Evolutionary conservation across 345 rosid genomes (phyloP), one percentile per base, ranked within the genome.

Genomic region (Sapria himalayana): DNA sequence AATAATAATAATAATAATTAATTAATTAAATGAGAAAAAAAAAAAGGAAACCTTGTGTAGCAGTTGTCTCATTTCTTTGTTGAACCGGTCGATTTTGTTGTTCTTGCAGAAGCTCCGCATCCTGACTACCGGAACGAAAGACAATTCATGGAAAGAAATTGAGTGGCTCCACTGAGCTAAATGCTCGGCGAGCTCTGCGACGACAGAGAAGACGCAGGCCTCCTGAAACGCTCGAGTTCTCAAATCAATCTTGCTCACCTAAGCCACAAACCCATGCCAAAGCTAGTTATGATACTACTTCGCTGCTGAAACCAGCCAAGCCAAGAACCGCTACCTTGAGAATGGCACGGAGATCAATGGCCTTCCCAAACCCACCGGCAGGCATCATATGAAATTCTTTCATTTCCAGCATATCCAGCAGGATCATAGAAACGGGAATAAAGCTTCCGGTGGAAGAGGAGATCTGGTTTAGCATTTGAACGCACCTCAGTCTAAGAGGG

Each of bases 331-430:
- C 16, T 64, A 86, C 94, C 93, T 82, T 89, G 2, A 89, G 40
- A n/a, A 65, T 37, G 5, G 84, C 56, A 25, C 58, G 73, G 60
- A 89, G 52, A 62, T 84, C 93, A 12, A 82, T 70, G 45, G 84
- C 82, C 65, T 76, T 79, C 23, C 95, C 95, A 53, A 80, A 67
- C 43, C 95, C 93, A 40, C 93, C 86, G 25, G 76, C 63, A 33
- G 93, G 92, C 27, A 84, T 76, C 51, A 58, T 74, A 47, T 73
- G 69, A 49, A 89, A 57, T 53, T 82, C 93, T 58, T 89, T 89
- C 95, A 89, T 84, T 54, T 89, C 95, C 52, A 89, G 67, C 98
- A 89, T 89, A 60, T 82, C 98, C 63, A 82, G 37, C 35, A 89
- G 84, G 48, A 82, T 91, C 67, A 71, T 74, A 29, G 93, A 79